Evolutionary conservation across 2,329 filamentous ascomycete species (phyloP).

Genomic region (Diaporthe destruens): DNA sequence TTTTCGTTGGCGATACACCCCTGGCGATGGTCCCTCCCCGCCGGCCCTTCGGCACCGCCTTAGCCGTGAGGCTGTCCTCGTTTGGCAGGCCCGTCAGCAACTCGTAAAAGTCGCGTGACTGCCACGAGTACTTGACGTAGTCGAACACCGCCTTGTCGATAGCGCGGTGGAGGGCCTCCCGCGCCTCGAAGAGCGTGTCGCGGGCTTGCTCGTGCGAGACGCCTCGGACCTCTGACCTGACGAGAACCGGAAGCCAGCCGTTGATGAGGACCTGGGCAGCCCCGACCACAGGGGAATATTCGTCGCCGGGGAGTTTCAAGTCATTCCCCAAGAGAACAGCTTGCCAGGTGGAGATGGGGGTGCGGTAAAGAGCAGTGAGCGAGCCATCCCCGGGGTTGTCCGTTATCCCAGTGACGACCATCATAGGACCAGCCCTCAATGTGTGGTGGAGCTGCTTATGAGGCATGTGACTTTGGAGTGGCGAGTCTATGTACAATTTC

Average conservation of each 20-base stretch:
- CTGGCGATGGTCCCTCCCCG: background rate
- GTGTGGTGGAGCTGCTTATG: slow-evolving; percentile 17
- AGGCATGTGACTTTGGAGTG: slow-evolving; percentile 3
- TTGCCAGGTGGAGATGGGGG: slow-evolving; percentile 26
- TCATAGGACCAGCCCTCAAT: slow-evolving; percentile 15
- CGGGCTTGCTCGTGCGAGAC: slow-evolving; percentile 22
- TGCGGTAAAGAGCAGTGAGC: slow-evolving; percentile 28
- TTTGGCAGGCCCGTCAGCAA: slow-evolving; percentile 20
- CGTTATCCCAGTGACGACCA: slow-evolving; percentile 21
- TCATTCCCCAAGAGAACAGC: slow-evolving; percentile 23
- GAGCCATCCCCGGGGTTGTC: background rate
- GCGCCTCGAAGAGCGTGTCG: slow-evolving; percentile 24
- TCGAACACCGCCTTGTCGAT: slow-evolving; percentile 30
- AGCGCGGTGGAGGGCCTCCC: slow-evolving; percentile 1
- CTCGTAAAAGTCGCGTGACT: background rate
- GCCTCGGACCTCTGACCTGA: slow-evolving; percentile 25
- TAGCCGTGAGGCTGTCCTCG: background rate
- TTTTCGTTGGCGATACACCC: no score
- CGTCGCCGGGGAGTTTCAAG: background rate
- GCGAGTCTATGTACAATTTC: slow-evolving; percentile 6
- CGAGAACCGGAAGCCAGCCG: slow-evolving; percentile 33
- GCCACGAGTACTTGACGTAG: slow-evolving; percentile 15
- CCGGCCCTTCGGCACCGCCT: background rate
- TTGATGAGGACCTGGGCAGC: slow-evolving; percentile 23
- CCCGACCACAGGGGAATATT: background rate